Conservation (phyloP, 768 basidiomycete genomes). For the Mycena albidolilacea region DNA sequence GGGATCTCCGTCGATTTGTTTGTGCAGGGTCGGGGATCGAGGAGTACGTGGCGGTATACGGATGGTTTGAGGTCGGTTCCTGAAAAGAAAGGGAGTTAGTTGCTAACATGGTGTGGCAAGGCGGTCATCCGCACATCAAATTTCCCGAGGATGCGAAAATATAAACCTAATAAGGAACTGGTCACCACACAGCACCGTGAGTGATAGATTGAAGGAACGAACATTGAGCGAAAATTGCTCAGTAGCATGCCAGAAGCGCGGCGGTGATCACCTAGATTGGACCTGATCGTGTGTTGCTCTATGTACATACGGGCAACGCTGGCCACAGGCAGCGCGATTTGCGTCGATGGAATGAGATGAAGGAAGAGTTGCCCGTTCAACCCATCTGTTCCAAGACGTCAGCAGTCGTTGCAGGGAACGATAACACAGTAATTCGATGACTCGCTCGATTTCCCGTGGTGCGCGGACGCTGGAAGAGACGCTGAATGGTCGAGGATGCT, state of each 20-base stretch:
- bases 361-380: constrained; percentile 2
- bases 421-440: constrained; percentile 5
- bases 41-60: not conserved
- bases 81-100: too few relatives aligned
- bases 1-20: too few relatives aligned
- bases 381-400: constrained; percentile 2
- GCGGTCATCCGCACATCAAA: too few relatives aligned
- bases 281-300: constrained; percentile 3
- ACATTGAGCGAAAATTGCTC: constrained; percentile 8
- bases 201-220: constrained; percentile 1
- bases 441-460: constrained; percentile 1
- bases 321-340: not conserved
- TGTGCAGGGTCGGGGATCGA: too few relatives aligned
- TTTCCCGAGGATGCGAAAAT: too few relatives aligned
- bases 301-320: constrained; percentile 2
- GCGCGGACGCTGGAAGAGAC: not conserved
- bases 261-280: not conserved
- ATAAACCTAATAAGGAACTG: too few relatives aligned
- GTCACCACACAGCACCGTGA: not conserved
- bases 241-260: not conserved
- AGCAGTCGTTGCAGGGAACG: constrained; percentile 8
- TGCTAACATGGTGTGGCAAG: too few relatives aligned
- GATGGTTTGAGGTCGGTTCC: too few relatives aligned
- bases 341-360: constrained; percentile 7
- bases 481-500: constrained; percentile 14